Base-by-base conservation (phyloP, 345 rosid genomes). In the Sisymbrium irio region DNA sequence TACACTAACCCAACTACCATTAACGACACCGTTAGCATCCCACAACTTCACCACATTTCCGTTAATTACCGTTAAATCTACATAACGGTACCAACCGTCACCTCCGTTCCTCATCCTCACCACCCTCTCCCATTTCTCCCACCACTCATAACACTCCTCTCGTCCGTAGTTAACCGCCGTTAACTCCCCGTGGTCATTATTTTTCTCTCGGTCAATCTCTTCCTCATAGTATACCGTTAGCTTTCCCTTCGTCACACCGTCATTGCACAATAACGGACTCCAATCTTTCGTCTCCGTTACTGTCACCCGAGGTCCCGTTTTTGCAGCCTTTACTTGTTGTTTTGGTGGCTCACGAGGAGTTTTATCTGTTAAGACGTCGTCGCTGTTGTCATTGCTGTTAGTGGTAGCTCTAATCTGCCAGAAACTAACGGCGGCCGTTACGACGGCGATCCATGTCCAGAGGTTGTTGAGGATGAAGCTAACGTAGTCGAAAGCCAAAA, bases 31-130 rank as follows among this genome's bases (percentile, higher is more conserved):
- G 50, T 69, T 76, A 64, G 62, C 88, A 35, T 88, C 91, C 98
- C 96, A 92, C 44, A 92, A 73, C 74, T 87, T 80, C 9, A 92
- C 91, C 9, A 92, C 82, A 75, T 80, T 88, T 22, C 98, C 98
- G 82, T 85, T 76, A 15, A 76, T 25, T 65, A 62, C 75, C 70
- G 59, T 69, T 63, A 76, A 62, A 69, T 92, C 92, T 65, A 85
- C 89, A 72, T 63, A 79, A 39, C 84, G 73, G 82, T 86, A 84
- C 96, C 92, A 88, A 6, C 76, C 84, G 65, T 60, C 69, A 3
- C 79, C 86, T 32, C 84, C 86, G 57, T 20, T 83, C 68, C 81
- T 85, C 80, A 73, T 30, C 68, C 73, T 82, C 81, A 77, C 71
- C 69, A 76, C 64, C 30, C 79, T 74, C 65, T 72, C 84, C 67